A percentile compares a stretch with the other conserved stretches of the same genome.
These are phyloP conservation scores for Aspergillus oerlinghausenensis DNA, from an alignment of 2,329 filamentous ascomycete genomes.

Conservation along the genomic window DNA sequence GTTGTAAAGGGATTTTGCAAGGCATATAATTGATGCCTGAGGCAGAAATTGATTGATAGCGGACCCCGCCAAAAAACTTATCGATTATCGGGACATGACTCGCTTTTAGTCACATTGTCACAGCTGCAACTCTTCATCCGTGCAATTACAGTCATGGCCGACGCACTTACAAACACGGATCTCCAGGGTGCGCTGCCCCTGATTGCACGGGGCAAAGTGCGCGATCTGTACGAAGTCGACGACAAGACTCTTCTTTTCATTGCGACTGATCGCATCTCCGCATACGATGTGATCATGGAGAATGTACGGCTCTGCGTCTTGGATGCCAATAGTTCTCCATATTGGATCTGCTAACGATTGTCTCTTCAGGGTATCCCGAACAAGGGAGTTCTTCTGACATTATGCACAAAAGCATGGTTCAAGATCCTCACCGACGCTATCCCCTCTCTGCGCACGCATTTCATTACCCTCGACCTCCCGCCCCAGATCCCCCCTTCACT, in stretches of 20 bases:
- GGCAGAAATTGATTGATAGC: neutral
- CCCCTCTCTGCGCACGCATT: conserved; percentile 59
- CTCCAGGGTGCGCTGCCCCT: conserved; percentile 43
- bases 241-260: conserved; percentile 72
- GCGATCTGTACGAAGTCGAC: conserved; percentile 73
- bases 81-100: neutral
- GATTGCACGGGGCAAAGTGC: conserved; percentile 67
- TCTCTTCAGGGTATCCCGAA: conserved; percentile 57
- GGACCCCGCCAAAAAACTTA: conserved; percentile 7
- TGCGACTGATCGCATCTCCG: conserved; percentile 85
- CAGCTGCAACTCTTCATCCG: neutral
- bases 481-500: conserved; percentile 45
- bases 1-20: neutral
- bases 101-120: neutral
- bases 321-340: neutral
- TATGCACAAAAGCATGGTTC: conserved; percentile 67
- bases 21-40: neutral
- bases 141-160: neutral
- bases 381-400: conserved; percentile 64
- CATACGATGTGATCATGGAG: conserved; percentile 85
- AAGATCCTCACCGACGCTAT: conserved; percentile 52
- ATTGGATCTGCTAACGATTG: neutral
- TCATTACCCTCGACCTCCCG: conserved; percentile 57
- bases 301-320: conserved; percentile 56
- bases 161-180: conserved; percentile 39